phyloP scores from a whole-genome alignment of 2,329 filamentous ascomycete genomes.

The Trichoderma sp. region DNA sequence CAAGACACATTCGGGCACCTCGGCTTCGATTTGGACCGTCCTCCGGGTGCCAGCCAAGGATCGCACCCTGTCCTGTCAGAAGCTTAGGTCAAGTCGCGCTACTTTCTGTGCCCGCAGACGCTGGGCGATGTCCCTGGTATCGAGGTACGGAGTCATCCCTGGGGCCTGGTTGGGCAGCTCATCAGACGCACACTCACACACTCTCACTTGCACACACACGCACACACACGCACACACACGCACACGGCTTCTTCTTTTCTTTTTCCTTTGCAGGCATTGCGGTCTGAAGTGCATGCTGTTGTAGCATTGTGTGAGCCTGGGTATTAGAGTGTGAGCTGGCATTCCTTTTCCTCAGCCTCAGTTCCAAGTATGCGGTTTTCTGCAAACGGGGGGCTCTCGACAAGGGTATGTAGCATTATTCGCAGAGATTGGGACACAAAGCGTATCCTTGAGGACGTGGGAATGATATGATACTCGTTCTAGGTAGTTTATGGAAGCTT shows the following conservation, averaged over 20 bases:
- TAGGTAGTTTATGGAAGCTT: slow-evolving; percentile 10
- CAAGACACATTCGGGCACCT: slow-evolving; percentile 13
- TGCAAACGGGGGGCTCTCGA: not conserved
- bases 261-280: not conserved
- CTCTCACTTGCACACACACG: slow-evolving; percentile 2
- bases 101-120: slow-evolving; percentile 1
- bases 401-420: not conserved
- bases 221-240: not conserved
- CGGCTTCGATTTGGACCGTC: slow-evolving; percentile 22
- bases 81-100: slow-evolving; percentile 16
- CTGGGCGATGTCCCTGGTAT: slow-evolving; percentile 1
- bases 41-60: slow-evolving; percentile 17
- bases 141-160: not conserved
- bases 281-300: not conserved
- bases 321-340: slow-evolving; percentile 10
- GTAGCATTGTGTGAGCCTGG: not conserved
- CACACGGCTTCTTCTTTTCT: not conserved
- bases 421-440: not conserved
- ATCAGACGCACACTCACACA: not conserved
- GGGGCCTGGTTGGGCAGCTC: not conserved
- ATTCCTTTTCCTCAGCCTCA: slow-evolving; percentile 11
- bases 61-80: slow-evolving; percentile 18
- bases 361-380: slow-evolving; percentile 8
- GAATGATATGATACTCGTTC: slow-evolving; percentile 8
- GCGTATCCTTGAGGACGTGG: not conserved